phyloP scores from a whole-genome alignment of 78 protist genomes.

The Bigelowiella natans region DNA sequence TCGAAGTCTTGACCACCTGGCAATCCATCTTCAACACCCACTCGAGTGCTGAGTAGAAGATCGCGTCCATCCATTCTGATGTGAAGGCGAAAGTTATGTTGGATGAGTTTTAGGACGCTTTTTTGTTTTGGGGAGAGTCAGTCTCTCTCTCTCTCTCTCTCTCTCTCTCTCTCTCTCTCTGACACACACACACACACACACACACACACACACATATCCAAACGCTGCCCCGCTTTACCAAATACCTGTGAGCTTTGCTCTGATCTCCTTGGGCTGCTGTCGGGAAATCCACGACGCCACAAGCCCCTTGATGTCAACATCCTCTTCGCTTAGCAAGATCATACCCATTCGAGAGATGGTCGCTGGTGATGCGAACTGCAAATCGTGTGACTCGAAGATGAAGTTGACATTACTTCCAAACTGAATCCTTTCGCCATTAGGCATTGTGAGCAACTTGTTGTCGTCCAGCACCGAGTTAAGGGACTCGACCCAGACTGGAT shows the following conservation, averaged over 20 bases:
- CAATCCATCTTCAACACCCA: not conserved
- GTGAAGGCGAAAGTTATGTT: too few species aligned
- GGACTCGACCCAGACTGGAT: constrained; percentile 76
- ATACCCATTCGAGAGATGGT: constrained; percentile 54
- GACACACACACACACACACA: too few species aligned
- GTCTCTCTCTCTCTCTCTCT: too few species aligned
- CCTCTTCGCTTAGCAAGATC: constrained; percentile 67
- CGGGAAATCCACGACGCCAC: constrained; percentile 28
- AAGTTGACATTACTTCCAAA: constrained; percentile 71
- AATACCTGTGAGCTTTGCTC: not conserved
- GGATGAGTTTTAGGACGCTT: too few species aligned
- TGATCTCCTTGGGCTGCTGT: not conserved
- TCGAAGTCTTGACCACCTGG: constrained; percentile 30
- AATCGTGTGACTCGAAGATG: constrained; percentile 67
- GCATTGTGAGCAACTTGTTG: constrained; percentile 72
- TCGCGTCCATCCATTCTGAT: constrained; percentile 24
- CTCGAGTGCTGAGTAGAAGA: constrained; percentile 41
- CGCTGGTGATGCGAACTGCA: constrained; percentile 79
- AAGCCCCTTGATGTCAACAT: not conserved
- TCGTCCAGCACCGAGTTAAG: constrained; percentile 76
- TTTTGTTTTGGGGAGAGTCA: too few species aligned
- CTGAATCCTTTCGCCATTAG: constrained; percentile 75
- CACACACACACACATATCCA: too few species aligned
- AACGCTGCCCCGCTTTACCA: too few species aligned
- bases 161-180: too few species aligned